These are phyloP conservation scores for Pyrenophora graminea DNA, from an alignment of 2,329 filamentous ascomycete species.

Conservation along the genomic window DNA sequence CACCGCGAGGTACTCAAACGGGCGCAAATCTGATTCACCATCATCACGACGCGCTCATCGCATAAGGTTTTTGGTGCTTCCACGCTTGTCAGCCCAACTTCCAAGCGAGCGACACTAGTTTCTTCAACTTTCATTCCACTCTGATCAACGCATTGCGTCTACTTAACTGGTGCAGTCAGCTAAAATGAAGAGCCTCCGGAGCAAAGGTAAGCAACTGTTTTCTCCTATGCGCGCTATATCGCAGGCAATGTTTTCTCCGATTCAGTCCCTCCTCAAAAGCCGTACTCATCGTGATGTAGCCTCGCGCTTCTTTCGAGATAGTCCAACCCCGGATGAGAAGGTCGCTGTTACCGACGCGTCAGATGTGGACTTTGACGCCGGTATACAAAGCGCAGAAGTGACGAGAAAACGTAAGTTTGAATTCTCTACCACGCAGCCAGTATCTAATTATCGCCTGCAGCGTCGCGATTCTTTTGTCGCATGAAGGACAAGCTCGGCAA, in stretches of 20 bases:
- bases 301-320: slow-evolving; percentile 29
- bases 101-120: background rate
- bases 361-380: slow-evolving; percentile 18
- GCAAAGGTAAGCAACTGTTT: slow-evolving; percentile 18
- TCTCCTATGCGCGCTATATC: background rate
- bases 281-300: slow-evolving; percentile 10
- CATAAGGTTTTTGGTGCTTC: background rate
- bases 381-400: slow-evolving; percentile 13
- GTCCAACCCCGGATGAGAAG: slow-evolving; percentile 22
- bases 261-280: background rate
- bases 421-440: background rate
- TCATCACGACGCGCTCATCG: background rate
- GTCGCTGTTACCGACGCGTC: slow-evolving; percentile 8
- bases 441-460: slow-evolving; percentile 8
- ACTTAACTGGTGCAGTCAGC: background rate
- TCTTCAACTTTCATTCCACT: background rate
- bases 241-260: background rate
- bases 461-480: slow-evolving; percentile 18
- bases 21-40: background rate
- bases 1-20: background rate
- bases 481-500: slow-evolving; percentile 13
- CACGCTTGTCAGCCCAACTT: background rate
- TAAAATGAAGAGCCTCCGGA: slow-evolving; percentile 26
- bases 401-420: slow-evolving; percentile 23
- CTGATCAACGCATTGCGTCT: background rate